Conservation (phyloP, 495 filamentous ascomycete species). For the Tuber indicum region DNA sequence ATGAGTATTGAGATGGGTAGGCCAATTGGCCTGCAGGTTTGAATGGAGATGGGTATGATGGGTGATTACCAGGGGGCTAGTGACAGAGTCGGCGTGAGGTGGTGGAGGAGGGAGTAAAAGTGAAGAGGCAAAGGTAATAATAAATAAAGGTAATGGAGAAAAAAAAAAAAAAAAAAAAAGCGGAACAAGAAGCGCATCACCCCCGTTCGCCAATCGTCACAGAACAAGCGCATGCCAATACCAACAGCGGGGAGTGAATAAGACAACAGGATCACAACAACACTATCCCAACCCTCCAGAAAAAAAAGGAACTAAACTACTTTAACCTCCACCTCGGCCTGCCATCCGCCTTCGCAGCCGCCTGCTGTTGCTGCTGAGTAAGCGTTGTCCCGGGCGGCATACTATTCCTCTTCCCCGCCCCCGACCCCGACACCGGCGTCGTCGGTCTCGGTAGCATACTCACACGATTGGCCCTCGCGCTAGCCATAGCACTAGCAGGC, state of each 20-base stretch:
- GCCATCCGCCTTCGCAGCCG: slow-evolving; percentile 30
- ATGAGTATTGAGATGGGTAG: background rate
- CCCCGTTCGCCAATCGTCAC: background rate
- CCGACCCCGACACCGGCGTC: slow-evolving; percentile 29
- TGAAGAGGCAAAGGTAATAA: background rate
- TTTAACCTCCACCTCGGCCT: slow-evolving; percentile 34
- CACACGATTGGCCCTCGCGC: slow-evolving; percentile 24
- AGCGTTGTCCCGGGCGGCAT: slow-evolving; percentile 32
- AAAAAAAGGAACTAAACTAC: slow-evolving; percentile 8
- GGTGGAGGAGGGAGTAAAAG: background rate
- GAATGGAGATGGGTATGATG: background rate
- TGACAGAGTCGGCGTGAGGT: background rate
- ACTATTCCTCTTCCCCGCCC: slow-evolving; percentile 29
- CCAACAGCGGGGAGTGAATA: background rate
- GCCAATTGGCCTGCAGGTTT: background rate
- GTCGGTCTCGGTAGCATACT: slow-evolving; percentile 40
- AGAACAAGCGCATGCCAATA: background rate
- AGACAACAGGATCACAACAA: background rate
- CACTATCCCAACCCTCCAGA: background rate
- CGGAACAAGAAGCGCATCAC: background rate
- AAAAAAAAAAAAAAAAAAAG: background rate
- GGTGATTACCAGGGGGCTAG: background rate
- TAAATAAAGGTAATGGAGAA: background rate
- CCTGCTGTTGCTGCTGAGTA: background rate
- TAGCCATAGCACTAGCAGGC: slow-evolving; percentile 36